Evolutionary conservation across 176 grass and related monocot species (phyloP).

Genomic region (Eremochloa ophiuroides): DNA sequence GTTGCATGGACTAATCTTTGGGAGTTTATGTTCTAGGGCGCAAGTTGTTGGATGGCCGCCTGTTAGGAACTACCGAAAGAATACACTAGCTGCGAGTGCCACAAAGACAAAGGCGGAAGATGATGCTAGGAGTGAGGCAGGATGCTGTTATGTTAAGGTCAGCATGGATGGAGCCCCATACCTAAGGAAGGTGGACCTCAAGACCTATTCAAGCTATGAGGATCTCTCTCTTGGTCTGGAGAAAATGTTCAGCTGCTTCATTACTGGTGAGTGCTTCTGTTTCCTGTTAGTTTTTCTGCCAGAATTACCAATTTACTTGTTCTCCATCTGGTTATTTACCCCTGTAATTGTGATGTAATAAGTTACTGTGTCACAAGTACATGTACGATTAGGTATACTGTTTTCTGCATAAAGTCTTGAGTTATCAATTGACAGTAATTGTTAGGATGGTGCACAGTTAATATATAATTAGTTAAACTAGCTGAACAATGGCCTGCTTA

Average conservation of each 20-base stretch:
- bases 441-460: neutral
- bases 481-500: neutral
- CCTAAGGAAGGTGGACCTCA: slow-evolving; percentile 79
- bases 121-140: slow-evolving; percentile 41
- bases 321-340: neutral
- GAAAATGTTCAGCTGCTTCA: slow-evolving; percentile 86
- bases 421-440: neutral
- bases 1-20: neutral
- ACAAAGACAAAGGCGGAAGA: slow-evolving; percentile 45
- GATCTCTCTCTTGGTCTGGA: slow-evolving; percentile 63
- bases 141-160: slow-evolving; percentile 65
- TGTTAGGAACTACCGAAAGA: slow-evolving; percentile 66
- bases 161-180: slow-evolving; percentile 85
- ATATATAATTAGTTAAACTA: neutral
- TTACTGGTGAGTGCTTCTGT: slow-evolving; percentile 40
- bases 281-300: neutral
- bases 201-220: slow-evolving; percentile 61
- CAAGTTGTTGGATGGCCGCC: slow-evolving; percentile 79
- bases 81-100: slow-evolving; percentile 45
- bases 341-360: neutral
- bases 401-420: slow-evolving; percentile 4
- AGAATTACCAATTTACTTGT: neutral
- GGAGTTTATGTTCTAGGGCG: slow-evolving; percentile 33
- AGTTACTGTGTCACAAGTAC: neutral
- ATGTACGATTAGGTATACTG: neutral